Evolutionary conservation across 108 stramenopile genomes (phyloP).

Genomic region (Hondaea fermentalgiana): DNA sequence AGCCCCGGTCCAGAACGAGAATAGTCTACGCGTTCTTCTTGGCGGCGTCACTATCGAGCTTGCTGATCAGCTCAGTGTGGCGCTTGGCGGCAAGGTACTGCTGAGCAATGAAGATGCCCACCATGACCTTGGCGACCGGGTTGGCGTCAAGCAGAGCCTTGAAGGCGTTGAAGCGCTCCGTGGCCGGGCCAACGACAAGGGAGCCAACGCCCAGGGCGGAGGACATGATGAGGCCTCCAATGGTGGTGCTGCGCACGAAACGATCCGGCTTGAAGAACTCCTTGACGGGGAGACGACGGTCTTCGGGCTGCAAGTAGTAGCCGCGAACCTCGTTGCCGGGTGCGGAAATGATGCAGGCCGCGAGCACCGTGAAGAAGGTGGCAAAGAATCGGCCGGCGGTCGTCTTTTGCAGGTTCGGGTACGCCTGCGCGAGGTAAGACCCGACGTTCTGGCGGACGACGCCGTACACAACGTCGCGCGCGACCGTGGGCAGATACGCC

Average conservation of each 20-base stretch:
- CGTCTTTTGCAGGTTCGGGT: not conserved
- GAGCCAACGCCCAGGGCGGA: not conserved
- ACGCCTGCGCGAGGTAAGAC: not conserved
- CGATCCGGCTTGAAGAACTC: slow-evolving; percentile 15
- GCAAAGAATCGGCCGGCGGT: not conserved
- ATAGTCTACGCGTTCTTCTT: too few relatives aligned
- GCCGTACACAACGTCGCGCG: slow-evolving; percentile 1
- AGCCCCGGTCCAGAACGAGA: too few relatives aligned
- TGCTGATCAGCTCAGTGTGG: not conserved
- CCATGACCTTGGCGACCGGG: not conserved
- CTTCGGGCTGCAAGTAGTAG: slow-evolving; percentile 7
- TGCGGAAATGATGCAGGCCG: not conserved
- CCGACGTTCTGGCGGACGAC: not conserved
- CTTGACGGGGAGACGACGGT: not conserved
- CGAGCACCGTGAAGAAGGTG: not conserved
- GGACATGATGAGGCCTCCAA: not conserved
- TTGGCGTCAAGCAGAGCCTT: not conserved
- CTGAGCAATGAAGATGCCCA: not conserved
- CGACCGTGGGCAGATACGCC: slow-evolving; percentile 12
- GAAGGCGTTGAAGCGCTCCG: slow-evolving; percentile 13
- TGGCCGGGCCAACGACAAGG: not conserved
- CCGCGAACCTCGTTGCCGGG: slow-evolving; percentile 9
- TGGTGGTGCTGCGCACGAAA: slow-evolving; percentile 3
- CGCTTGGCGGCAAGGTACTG: slow-evolving; percentile 7
- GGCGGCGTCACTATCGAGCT: not conserved